Base-by-base conservation (phyloP, 129 eudicot species). In the Dittrichia graveolens region DNA sequence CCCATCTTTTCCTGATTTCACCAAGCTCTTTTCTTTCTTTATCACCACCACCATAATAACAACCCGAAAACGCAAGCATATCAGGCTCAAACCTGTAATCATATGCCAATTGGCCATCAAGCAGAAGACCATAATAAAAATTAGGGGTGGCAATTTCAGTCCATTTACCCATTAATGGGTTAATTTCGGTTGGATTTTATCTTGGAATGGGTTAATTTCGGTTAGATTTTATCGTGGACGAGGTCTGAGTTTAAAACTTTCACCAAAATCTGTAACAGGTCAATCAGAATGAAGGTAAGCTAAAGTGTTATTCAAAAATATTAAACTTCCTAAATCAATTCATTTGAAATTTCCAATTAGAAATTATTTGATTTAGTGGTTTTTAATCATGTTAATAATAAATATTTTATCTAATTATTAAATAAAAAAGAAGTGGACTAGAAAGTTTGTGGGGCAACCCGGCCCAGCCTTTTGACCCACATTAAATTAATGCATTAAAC, bases 31-130 rank as follows among this genome's bases (percentile, higher is more conserved):
- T 61, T 87, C 90, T 85, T 82, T 93, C 98, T 79, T 89, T 89
- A 75, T 93, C 96, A 58, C 98, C 98, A 37, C 98, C 98, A 71
- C 98, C 98, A 79, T 83, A 93, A 85, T 93, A 93, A 79, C 98
- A 93, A 40, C 98, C 98, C 67, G 98, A 93, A 73, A 93, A 93
- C 35, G 96, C 98, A 57, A 93, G 90, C 98, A 93, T 93, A 82
- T 93, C 98, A 6, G 98, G 96, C 75, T 93, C 98, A 85, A 89
- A 93, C 83, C 98, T 93, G 76, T 66, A 68, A 38, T 9, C 34
- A 6, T 7, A 48, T 41, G 49, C 39, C 9, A 7, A 5, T 49
- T 74, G 34, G 39, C 42, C 55, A 63, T 62, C 38, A 39, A 61
- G 53, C 53, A 49, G 15, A 50, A 18, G 11, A 39, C 11, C 37